phyloP scores from a whole-genome alignment of 306 rosid species.

The Vigna hirtella region DNA sequence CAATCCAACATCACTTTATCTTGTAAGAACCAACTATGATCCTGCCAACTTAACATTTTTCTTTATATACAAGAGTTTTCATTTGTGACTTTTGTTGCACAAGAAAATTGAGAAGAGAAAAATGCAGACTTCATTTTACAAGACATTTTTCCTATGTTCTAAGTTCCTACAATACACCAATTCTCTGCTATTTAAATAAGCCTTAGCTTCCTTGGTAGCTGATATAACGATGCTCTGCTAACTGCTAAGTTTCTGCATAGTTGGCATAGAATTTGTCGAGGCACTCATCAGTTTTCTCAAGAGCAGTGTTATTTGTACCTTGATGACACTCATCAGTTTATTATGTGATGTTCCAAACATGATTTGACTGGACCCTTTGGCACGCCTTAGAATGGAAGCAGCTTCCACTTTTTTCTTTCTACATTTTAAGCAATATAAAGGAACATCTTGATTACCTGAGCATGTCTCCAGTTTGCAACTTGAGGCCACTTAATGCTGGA shows the following conservation, averaged over 20 bases:
- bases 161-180: constrained; percentile 27
- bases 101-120: constrained; percentile 34
- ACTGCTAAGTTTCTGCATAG: constrained; percentile 42
- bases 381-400: constrained; percentile 38
- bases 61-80: constrained; percentile 37
- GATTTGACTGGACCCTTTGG: constrained; percentile 19
- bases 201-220: constrained; percentile 37
- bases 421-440: constrained; percentile 27
- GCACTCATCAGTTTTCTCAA: constrained; percentile 23
- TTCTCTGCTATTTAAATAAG: constrained; percentile 25
- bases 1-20: constrained; percentile 34
- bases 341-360: constrained; percentile 34
- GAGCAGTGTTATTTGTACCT: constrained; percentile 19
- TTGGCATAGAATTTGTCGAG: constrained; percentile 35
- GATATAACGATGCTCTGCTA: constrained; percentile 16
- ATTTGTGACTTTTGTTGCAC: constrained; percentile 41
- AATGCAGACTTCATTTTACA: constrained; percentile 35
- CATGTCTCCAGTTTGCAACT: constrained; percentile 72
- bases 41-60: constrained; percentile 11
- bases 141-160: constrained; percentile 29
- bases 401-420: constrained; percentile 35
- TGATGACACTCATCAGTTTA: constrained; percentile 29
- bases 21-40: background rate
- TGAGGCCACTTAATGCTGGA: constrained; percentile 75
- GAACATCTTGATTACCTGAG: constrained; percentile 70